Percentiles rank a stretch among this genome's conserved stretches.
Conservation (phyloP, 2,329 filamentous ascomycete genomes). For the Capronia epimyces region DNA sequence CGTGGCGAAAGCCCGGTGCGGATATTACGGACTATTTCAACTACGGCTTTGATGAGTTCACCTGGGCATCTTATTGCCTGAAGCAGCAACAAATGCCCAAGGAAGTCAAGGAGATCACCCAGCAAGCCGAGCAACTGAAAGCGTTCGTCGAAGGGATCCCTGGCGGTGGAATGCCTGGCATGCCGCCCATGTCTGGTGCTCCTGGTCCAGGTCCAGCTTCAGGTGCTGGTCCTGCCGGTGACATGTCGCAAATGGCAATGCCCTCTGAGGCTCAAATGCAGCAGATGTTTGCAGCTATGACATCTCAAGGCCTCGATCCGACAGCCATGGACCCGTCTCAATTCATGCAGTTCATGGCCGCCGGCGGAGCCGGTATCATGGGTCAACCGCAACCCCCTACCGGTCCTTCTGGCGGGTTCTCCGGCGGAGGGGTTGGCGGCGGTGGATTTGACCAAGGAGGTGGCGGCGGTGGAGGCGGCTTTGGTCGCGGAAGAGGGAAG, state of each 20-base stretch:
- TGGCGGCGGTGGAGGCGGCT: slow-evolving; percentile 25
- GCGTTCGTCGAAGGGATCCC: slow-evolving; percentile 49
- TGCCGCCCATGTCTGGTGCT: slow-evolving; percentile 45
- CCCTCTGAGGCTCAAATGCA: slow-evolving; percentile 42
- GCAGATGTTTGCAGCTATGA: slow-evolving; percentile 53
- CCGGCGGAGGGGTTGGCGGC: slow-evolving; percentile 27
- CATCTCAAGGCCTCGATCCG: slow-evolving; percentile 50
- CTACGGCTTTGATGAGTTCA: slow-evolving; percentile 65
- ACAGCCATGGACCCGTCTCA: slow-evolving; percentile 49
- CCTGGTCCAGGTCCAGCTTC: not conserved
- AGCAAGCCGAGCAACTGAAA: slow-evolving; percentile 57
- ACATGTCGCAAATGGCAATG: slow-evolving; percentile 40
- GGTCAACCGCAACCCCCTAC: slow-evolving; percentile 35
- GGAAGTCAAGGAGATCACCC: slow-evolving; percentile 77
- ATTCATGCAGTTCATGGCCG: slow-evolving; percentile 52
- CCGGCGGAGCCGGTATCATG: slow-evolving; percentile 32
- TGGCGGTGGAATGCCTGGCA: slow-evolving; percentile 39
- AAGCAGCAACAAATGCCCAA: slow-evolving; percentile 76
- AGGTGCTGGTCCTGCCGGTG: slow-evolving; percentile 31
- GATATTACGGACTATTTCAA: slow-evolving; percentile 82
- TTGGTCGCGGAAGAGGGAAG: slow-evolving; percentile 34
- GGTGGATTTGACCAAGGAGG: slow-evolving; percentile 21
- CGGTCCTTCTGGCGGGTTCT: slow-evolving; percentile 32
- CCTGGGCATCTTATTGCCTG: slow-evolving; percentile 88
- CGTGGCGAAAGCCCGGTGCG: slow-evolving; percentile 89